Evolutionary conservation across 768 basidiomycete species (phyloP), one percentile per base, ranked within the genome.

Genomic region (Pulveroboletus sp.): DNA sequence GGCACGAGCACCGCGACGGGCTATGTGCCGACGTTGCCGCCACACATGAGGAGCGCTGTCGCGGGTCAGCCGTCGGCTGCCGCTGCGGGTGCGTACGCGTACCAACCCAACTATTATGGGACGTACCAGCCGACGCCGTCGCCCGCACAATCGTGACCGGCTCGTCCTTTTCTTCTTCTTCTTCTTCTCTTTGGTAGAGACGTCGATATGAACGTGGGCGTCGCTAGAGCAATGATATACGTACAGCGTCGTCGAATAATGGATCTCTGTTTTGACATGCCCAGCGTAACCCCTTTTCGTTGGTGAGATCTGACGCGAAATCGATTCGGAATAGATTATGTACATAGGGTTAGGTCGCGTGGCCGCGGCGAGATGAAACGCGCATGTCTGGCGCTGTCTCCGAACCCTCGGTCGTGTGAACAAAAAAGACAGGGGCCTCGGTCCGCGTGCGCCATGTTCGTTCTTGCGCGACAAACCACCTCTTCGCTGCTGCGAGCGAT

Each of bases 21-120:
- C 2, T 69, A 67, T 20, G 58, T 73, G 1, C 67, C 73, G 19
- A 74, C 69, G 30, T 57, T 76, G n/a, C 75, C 75, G 6, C 64
- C 72, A 38, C 75, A 76, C 49, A 62, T 76, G 60, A 64, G 70
- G 29, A 58, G 51, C 12, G 59, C 56, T 8, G 64, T 54, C 23
- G 38, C 57, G 1, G 61, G 62, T n/a, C 67, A 64, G 47, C 43
- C 60, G 11, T 58, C 56, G 9, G 32, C 55, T 5, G 30, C 61
- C 6, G 61, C 49, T 17, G 41, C 48, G 0, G 27, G 27, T 29
- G 27, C 27, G 27, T 66, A 65, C 30, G 52, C 56, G 50, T 70
- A 64, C 38, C 68, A 63, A 29, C 59, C 67, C 31, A 61, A 56
- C 27, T 68, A 68, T 48, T 68, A 70, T 20, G 66, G 66, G 43